Percentiles rank a stretch among this genome's conserved stretches.
Conservation (phyloP, 345 rosid species). For the Lumnitzera racemosa region DNA sequence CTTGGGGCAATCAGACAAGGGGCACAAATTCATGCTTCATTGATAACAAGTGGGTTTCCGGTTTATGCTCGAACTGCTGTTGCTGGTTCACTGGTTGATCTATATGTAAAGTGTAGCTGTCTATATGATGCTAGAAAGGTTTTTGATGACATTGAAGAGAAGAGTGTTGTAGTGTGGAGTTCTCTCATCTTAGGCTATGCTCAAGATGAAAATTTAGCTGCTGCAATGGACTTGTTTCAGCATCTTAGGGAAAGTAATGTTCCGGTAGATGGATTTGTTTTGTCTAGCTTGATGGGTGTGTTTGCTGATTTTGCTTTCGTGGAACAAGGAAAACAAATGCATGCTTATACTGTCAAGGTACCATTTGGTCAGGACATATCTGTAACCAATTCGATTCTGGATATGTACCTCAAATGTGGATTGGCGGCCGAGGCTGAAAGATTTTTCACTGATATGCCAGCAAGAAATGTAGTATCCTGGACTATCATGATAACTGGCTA, state of each 20-base stretch:
- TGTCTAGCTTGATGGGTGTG: constrained; percentile 67
- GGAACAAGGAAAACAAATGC: constrained; percentile 85
- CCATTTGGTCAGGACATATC: constrained; percentile 59
- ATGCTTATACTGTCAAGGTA: constrained; percentile 52
- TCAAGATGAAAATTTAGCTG: constrained; percentile 54
- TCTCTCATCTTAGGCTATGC: constrained; percentile 77
- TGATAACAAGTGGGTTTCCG: constrained; percentile 52
- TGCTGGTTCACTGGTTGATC: constrained; percentile 65
- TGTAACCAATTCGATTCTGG: constrained; percentile 59
- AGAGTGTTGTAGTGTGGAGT: constrained; percentile 68
- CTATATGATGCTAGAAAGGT: constrained; percentile 45
- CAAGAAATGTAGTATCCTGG: constrained; percentile 76
- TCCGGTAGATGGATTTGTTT: constrained; percentile 47
- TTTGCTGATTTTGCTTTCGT: constrained; percentile 82
- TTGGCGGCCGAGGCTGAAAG: constrained; percentile 57
- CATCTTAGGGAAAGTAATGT: constrained; percentile 32
- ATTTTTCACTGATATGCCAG: constrained; percentile 45
- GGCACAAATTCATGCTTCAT: constrained; percentile 52
- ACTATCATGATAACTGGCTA: constrained; percentile 85
- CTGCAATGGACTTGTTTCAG: constrained; percentile 64
- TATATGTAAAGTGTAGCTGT: constrained; percentile 64
- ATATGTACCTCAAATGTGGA: constrained; percentile 93
- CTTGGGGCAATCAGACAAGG: constrained; percentile 46
- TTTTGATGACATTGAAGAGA: constrained; percentile 44
- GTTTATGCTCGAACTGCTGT: constrained; percentile 27